These are phyloP conservation scores for Phylloporus arenicola DNA, from an alignment of 768 basidiomycete species.

Conservation along the genomic window DNA sequence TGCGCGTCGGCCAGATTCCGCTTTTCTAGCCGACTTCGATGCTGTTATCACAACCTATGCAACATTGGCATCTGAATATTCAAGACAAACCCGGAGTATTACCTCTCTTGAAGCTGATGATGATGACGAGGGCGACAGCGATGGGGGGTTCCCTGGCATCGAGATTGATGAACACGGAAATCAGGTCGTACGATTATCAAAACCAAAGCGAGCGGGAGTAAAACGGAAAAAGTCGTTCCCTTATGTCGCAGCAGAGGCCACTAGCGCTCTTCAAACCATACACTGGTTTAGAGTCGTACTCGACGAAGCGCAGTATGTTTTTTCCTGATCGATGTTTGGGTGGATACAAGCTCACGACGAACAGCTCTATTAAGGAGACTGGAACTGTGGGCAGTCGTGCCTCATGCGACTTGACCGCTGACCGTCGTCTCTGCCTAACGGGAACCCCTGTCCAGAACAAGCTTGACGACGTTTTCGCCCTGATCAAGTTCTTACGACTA, in stretches of 20 bases:
- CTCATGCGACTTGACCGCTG: slow-evolving; percentile 90
- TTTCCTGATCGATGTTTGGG: slow-evolving; percentile 14
- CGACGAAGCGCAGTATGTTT: slow-evolving; percentile 91
- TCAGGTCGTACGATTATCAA: slow-evolving; percentile 51
- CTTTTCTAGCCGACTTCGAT: slow-evolving; percentile 88
- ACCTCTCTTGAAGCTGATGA: slow-evolving; percentile 56
- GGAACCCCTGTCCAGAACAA: slow-evolving; percentile 99
- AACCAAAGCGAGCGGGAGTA: slow-evolving; percentile 61
- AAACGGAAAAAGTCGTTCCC: slow-evolving; percentile 57
- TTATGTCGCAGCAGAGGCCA: slow-evolving; percentile 40
- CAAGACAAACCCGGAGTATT: slow-evolving; percentile 74
- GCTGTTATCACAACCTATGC: slow-evolving; percentile 97
- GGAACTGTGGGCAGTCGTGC: slow-evolving; percentile 91
- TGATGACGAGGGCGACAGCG: slow-evolving; percentile 62
- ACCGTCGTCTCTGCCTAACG: slow-evolving; percentile 90
- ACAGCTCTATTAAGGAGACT: slow-evolving; percentile 94
- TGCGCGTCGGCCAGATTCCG: slow-evolving; percentile 77
- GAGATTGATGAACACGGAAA: slow-evolving; percentile 69
- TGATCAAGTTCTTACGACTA: slow-evolving; percentile 92
- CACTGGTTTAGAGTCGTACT: slow-evolving; percentile 96
- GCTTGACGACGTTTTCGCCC: slow-evolving; percentile 93
- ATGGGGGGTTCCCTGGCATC: slow-evolving; percentile 54
- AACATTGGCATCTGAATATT: slow-evolving; percentile 91
- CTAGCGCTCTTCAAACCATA: slow-evolving; percentile 86
- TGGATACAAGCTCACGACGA: slow-evolving; percentile 1